Conservation (phyloP, 495 filamentous ascomycete species). For the Aspergillus baeticus region DNA sequence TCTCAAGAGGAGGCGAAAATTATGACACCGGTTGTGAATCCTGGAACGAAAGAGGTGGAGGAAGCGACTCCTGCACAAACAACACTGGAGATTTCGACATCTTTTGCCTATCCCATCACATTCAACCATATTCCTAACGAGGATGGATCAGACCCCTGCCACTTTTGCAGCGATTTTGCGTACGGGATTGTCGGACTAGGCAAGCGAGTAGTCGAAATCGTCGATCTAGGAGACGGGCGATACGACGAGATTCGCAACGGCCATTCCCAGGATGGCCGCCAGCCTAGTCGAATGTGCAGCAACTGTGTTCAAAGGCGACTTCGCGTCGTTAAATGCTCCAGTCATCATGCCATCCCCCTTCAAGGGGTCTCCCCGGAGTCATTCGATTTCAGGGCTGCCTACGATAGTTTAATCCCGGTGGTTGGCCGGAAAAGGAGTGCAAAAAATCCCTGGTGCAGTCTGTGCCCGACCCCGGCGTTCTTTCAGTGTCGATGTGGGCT, state of each 20-base stretch:
- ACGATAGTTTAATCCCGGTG: constrained; percentile 19
- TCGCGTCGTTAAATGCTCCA: constrained; percentile 28
- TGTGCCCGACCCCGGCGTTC: constrained; percentile 40
- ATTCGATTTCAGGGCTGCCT: constrained; percentile 26
- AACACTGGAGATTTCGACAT: constrained; percentile 27
- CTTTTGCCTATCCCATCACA: constrained; percentile 37
- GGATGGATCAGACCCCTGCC: constrained; percentile 26
- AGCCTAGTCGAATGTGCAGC: constrained; percentile 38
- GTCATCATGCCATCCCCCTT: constrained; percentile 29
- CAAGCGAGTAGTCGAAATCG: constrained; percentile 22
- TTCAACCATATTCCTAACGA: constrained; percentile 30
- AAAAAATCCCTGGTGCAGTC: constrained; percentile 35
- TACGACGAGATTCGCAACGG: constrained; percentile 33
- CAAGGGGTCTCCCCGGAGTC: constrained; percentile 10
- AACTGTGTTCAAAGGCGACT: constrained; percentile 33
- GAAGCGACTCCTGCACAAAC: background rate
- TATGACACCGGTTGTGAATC: no score
- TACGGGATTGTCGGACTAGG: constrained; percentile 40
- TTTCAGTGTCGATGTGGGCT: constrained; percentile 44
- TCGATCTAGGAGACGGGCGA: constrained; percentile 24
- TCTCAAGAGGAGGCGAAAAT: no score
- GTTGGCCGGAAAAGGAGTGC: background rate
- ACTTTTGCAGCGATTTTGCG: constrained; percentile 35
- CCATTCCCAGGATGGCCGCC: constrained; percentile 25
- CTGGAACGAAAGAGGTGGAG: background rate